Conservation (phyloP, 139 green algal genomes). For the Ettlia oleoabundans region DNA sequence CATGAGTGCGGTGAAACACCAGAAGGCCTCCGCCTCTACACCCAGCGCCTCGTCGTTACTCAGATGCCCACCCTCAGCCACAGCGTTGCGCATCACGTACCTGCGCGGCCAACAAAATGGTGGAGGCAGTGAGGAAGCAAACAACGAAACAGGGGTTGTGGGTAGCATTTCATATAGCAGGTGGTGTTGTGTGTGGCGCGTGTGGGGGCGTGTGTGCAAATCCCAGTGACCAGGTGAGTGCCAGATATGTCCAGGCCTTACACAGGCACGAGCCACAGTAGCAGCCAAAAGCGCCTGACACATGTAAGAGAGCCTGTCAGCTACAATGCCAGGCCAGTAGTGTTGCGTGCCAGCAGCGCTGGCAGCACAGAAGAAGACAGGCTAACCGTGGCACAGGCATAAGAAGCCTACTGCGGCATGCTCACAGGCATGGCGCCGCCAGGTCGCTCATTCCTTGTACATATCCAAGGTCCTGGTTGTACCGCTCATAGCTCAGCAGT, state of each 20-base stretch:
- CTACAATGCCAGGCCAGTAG: too few species aligned
- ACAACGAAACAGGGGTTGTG: neutral
- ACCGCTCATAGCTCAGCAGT: conserved; percentile 82
- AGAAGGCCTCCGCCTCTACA: conserved; percentile 71
- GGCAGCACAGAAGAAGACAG: too few species aligned
- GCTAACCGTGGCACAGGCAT: too few species aligned
- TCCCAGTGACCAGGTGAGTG: too few species aligned
- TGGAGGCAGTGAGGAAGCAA: neutral
- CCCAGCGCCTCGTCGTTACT: neutral
- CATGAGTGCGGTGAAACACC: conserved; percentile 89
- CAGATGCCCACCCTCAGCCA: neutral
- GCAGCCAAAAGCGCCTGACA: too few species aligned
- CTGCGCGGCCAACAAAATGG: neutral
- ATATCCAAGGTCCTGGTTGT: conserved; percentile 92
- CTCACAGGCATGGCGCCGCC: conserved; percentile 74
- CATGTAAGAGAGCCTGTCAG: too few species aligned
- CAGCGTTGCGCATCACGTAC: conserved; percentile 25
- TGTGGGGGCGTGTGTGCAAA: too few species aligned
- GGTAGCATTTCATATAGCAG: neutral
- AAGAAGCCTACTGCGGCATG: conserved; percentile 38
- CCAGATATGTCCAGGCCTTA: too few species aligned
- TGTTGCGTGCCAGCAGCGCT: too few species aligned
- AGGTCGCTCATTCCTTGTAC: conserved; percentile 92
- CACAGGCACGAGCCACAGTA: too few species aligned
- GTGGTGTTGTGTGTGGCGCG: too few species aligned